phyloP scores from a whole-genome alignment of 129 eudicot species.

The Centella asiatica region DNA sequence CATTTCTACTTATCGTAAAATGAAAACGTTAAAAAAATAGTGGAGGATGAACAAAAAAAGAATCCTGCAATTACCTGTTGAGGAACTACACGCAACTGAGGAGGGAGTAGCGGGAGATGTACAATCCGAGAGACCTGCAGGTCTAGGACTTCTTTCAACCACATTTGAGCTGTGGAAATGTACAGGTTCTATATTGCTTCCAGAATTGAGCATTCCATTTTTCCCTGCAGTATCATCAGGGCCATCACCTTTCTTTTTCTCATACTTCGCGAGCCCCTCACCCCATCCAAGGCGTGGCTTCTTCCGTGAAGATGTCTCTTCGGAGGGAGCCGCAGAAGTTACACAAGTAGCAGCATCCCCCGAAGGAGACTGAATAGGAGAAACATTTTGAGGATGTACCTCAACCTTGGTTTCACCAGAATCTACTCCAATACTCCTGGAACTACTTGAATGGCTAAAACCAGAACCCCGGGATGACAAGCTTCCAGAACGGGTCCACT shows the following conservation, averaged over 20 bases:
- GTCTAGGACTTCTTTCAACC: constrained; percentile 54
- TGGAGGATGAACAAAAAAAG: background rate
- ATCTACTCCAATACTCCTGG: constrained; percentile 59
- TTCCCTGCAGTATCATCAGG: constrained; percentile 47
- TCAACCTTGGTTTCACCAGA: constrained; percentile 39
- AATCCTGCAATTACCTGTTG: constrained; percentile 49
- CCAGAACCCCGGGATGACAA: constrained; percentile 72
- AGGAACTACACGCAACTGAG: constrained; percentile 81
- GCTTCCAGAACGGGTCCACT: constrained; percentile 86
- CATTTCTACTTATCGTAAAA: too few species aligned
- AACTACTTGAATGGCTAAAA: constrained; percentile 65
- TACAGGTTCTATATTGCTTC: constrained; percentile 32
- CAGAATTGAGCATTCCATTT: constrained; percentile 21
- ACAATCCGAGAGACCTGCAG: constrained; percentile 43
- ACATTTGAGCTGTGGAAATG: constrained; percentile 23
- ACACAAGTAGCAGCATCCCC: constrained; percentile 46
- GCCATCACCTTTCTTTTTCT: constrained; percentile 78
- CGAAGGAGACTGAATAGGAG: constrained; percentile 45
- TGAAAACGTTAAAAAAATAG: too few species aligned
- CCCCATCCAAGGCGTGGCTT: constrained; percentile 99
- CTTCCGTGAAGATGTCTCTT: constrained; percentile 61
- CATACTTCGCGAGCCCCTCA: constrained; percentile 93
- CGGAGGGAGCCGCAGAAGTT: constrained; percentile 36
- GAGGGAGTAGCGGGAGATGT: constrained; percentile 86
- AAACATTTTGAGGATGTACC: constrained; percentile 16